These are phyloP conservation scores for Aspergillus sclerotioniger DNA, from an alignment of 495 filamentous ascomycete species.

Conservation along the genomic window DNA sequence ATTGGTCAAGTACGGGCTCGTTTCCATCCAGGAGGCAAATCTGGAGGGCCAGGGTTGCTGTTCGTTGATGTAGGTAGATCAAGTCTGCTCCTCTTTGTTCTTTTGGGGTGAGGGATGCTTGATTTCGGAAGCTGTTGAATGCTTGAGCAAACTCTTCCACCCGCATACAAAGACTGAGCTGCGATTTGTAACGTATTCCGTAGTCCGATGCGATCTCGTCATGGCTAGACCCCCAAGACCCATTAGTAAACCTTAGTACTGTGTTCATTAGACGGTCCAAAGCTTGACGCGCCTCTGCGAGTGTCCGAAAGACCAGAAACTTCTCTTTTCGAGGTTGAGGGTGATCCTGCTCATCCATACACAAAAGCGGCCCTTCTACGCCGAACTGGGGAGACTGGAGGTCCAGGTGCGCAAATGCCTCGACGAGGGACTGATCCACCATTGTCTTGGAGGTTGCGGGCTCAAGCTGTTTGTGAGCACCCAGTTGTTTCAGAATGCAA, in stretches of 20 bases:
- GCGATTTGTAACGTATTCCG: background rate
- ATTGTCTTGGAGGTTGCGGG: background rate
- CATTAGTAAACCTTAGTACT: background rate
- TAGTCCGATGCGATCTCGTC: background rate
- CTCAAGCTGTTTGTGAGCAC: background rate
- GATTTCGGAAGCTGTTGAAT: background rate
- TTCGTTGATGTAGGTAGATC: constrained; percentile 17
- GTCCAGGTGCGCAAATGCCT: constrained; percentile 8
- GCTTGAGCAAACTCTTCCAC: background rate
- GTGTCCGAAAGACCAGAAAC: background rate
- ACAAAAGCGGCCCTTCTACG: background rate
- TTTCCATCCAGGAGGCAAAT: constrained; percentile 7
- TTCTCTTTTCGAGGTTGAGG: background rate
- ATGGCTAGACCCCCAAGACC: background rate
- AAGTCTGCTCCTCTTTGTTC: constrained; percentile 16
- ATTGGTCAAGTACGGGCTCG: background rate
- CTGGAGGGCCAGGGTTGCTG: constrained; percentile 12
- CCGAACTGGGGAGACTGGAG: constrained; percentile 11
- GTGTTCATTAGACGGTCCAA: background rate
- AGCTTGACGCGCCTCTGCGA: background rate
- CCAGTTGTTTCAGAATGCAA: constrained; percentile 11
- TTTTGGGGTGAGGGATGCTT: background rate
- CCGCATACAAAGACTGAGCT: background rate
- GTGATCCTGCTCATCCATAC: background rate
- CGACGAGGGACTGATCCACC: background rate